Conservation (phyloP, 1,284 basidiomycete species). For the Pseudozyma thailandica region DNA sequence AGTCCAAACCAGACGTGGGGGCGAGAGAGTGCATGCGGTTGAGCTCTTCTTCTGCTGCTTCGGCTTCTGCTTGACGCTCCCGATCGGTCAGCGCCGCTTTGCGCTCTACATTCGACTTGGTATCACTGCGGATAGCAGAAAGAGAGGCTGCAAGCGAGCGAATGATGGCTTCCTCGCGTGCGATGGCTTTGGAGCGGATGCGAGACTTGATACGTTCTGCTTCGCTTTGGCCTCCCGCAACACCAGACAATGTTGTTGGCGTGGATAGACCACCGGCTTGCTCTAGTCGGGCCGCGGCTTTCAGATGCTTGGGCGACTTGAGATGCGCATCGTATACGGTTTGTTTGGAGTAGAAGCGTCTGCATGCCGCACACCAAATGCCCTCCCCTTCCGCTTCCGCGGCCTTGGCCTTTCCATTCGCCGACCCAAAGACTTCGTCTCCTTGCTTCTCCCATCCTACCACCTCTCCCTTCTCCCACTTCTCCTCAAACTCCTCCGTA, state of each 20-base stretch:
- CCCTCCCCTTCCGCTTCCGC: conserved; percentile 70
- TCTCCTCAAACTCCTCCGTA: conserved; percentile 77
- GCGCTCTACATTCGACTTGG: conserved; percentile 94
- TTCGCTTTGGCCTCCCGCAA: conserved; percentile 6
- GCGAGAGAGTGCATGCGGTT: conserved; percentile 41
- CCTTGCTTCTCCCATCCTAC: conserved; percentile 78
- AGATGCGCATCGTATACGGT: conserved; percentile 97
- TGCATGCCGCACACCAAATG: conserved; percentile 95
- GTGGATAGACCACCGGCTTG: not conserved
- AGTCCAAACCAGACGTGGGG: conserved; percentile 28
- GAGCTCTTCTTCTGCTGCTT: conserved; percentile 69
- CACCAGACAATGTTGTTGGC: not conserved
- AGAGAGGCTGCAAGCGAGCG: conserved; percentile 39
- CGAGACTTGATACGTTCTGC: conserved; percentile 35
- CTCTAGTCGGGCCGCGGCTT: conserved; percentile 80
- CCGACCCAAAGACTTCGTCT: conserved; percentile 54
- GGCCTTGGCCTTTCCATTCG: conserved; percentile 54
- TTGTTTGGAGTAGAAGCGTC: conserved; percentile 93
- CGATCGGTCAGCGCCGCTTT: conserved; percentile 93
- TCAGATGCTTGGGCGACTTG: conserved; percentile 92
- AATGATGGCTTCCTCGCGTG: conserved; percentile 57
- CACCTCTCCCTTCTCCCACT: conserved; percentile 83
- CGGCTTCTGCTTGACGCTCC: conserved; percentile 93
- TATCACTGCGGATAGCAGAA: conserved; percentile 68
- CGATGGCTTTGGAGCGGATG: conserved; percentile 48